phyloP scores from a whole-genome alignment of 2,329 filamentous ascomycete genomes.

The Metarhizium guizhouense region DNA sequence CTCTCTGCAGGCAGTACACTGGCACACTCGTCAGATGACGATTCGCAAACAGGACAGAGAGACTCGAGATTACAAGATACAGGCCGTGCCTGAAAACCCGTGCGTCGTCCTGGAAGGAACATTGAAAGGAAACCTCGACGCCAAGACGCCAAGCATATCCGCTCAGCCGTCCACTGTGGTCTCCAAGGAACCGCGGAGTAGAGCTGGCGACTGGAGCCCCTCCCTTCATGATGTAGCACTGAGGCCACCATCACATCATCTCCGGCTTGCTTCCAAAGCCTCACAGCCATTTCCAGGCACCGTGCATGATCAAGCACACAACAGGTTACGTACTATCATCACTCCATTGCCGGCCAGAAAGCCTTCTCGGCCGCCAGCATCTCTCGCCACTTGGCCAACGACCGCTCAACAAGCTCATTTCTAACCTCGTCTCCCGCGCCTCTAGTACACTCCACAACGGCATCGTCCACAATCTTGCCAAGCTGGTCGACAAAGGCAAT shows the following conservation, averaged over 20 bases:
- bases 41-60: no score
- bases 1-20: no score
- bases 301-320: no score
- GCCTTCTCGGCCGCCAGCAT: slow-evolving; percentile 47
- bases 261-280: neutral
- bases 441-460: slow-evolving; percentile 32
- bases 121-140: neutral
- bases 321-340: neutral
- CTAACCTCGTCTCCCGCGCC: slow-evolving; percentile 20
- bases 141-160: no score
- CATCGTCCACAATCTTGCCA: slow-evolving; percentile 44
- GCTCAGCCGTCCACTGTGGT: no score
- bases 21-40: no score
- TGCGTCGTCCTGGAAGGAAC: no score
- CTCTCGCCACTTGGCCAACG: slow-evolving; percentile 35
- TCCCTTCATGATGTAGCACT: no score
- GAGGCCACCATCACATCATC: neutral
- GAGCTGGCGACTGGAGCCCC: no score
- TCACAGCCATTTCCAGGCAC: neutral
- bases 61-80: no score
- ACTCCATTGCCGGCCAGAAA: slow-evolving; percentile 44
- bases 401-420: slow-evolving; percentile 26
- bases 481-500: slow-evolving; percentile 47
- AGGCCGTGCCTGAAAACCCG: no score
- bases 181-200: no score